These are phyloP conservation scores for Fusarium sp. DNA, from an alignment of 2,329 filamentous ascomycete species.

Conservation along the genomic window DNA sequence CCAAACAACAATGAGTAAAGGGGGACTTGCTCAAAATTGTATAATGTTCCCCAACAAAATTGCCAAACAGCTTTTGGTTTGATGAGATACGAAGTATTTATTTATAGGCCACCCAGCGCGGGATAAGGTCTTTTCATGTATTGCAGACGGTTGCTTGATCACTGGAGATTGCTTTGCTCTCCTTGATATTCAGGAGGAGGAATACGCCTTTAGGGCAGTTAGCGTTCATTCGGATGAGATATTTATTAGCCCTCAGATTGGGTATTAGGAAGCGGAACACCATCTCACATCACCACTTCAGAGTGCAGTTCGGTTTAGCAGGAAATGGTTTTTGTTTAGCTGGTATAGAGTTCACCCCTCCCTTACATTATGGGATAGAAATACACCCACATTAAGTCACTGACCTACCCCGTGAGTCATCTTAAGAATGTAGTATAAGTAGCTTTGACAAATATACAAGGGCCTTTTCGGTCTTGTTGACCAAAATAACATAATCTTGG, in stretches of 20 bases:
- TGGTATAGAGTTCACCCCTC: constrained; percentile 47
- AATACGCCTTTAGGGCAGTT: constrained; percentile 4
- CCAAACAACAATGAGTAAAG: constrained; percentile 12
- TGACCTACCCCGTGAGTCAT: not conserved
- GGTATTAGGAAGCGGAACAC: constrained; percentile 32
- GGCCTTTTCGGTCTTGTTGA: no score
- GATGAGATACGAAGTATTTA: constrained; percentile 44
- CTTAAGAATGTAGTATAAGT: not conserved
- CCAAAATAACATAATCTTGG: no score
- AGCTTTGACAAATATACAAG: not conserved
- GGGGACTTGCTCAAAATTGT: constrained; percentile 41
- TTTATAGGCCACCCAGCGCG: constrained; percentile 31
- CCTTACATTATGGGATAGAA: constrained; percentile 41
- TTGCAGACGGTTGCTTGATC: constrained; percentile 35
- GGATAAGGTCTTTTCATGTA: constrained; percentile 42
- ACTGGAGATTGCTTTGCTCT: constrained; percentile 33
- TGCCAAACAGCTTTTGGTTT: constrained; percentile 36
- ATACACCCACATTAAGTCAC: constrained; percentile 35
- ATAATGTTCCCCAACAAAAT: constrained; percentile 36
- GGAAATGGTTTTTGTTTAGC: constrained; percentile 40
- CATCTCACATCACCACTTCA: constrained; percentile 15
- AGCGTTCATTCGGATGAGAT: constrained; percentile 17
- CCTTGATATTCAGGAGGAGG: constrained; percentile 12
- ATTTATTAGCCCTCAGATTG: constrained; percentile 38
- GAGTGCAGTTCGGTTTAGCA: constrained; percentile 34